Conservation (phyloP, 169 alveolate species). For the Cryptosporidium tyzzeri region DNA sequence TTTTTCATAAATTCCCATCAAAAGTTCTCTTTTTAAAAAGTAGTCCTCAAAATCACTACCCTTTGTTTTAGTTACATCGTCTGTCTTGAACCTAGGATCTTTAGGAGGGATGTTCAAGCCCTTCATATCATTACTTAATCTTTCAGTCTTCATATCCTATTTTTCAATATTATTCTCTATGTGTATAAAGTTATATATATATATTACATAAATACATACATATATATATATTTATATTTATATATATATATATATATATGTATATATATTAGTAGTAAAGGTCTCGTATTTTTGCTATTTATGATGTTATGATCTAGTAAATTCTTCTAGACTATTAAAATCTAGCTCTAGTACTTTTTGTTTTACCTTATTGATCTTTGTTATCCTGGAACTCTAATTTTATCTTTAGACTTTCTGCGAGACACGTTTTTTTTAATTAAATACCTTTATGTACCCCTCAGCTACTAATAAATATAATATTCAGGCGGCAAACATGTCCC, state of each 20-base stretch:
- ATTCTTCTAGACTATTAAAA: background rate
- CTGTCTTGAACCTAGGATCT: slow-evolving; percentile 79
- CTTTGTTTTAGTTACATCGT: slow-evolving; percentile 97
- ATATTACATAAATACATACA: background rate
- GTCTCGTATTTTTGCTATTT: background rate
- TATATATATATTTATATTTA: background rate
- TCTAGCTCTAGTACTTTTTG: background rate
- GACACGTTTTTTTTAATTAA: slow-evolving; percentile 7
- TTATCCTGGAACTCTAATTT: background rate
- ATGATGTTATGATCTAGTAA: slow-evolving; percentile 1
- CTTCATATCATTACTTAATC: slow-evolving; percentile 37
- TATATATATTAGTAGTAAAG: background rate
- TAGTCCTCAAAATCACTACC: slow-evolving; percentile 99
- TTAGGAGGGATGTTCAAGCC: slow-evolving; percentile 70
- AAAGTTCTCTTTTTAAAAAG: slow-evolving; percentile 93
- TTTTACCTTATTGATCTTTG: slow-evolving; percentile 27
- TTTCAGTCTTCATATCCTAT: slow-evolving; percentile 56
- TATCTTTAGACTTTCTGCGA: slow-evolving; percentile 24
- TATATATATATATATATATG: background rate
- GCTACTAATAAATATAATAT: background rate
- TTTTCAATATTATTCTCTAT: background rate
- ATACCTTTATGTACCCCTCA: slow-evolving; percentile 45
- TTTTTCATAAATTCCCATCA: slow-evolving; percentile 97
- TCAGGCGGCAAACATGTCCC: background rate
- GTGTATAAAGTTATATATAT: background rate